Evolutionary conservation across 257 asterid species (phyloP), one percentile per base, ranked within the genome.

Genomic region (Dorcoceras hygrometricum): DNA sequence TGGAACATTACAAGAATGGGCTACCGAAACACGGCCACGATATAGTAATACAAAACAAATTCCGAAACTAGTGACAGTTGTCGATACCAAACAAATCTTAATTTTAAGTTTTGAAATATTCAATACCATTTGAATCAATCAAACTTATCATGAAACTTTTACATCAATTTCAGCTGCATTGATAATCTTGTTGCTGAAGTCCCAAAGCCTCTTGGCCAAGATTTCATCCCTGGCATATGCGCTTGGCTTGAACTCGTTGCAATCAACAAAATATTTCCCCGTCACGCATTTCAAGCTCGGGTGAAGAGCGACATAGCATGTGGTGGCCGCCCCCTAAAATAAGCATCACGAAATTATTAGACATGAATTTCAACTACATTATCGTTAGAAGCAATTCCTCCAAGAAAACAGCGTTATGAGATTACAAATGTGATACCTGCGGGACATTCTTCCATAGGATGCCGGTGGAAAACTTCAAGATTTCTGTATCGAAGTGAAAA

Each of bases 361-460:
- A 26, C n/a, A n/a, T n/a, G n/a, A n/a, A n/a, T n/a, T n/a, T n/a
- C n/a, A n/a, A n/a, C n/a, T n/a, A n/a, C n/a, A n/a, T n/a, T n/a
- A n/a, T n/a, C n/a, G n/a, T n/a, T n/a, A n/a, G n/a, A n/a, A n/a
- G n/a, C n/a, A n/a, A n/a, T n/a, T n/a, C n/a, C n/a, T n/a, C n/a
- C n/a, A n/a, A n/a, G n/a, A n/a, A n/a, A n/a, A n/a, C n/a, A n/a
- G n/a, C n/a, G n/a, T n/a, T n/a, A n/a, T n/a, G n/a, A n/a, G n/a
- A n/a, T n/a, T n/a, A n/a, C n/a, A n/a, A n/a, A n/a, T n/a, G n/a
- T n/a, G n/a, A n/a, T 26, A 88, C 96, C 96, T 89, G 96, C 18
- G 94, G 91, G 22, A 88, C 86, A 67, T 79, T 86, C 83, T 93
- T 90, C 98, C 98, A 93, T 18, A 93, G 69, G 51, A 86, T 36